A percentile compares a stretch with the other conserved stretches of the same genome.
These are phyloP conservation scores for Lepiota venenata DNA, from an alignment of 768 basidiomycete genomes.

Conservation along the genomic window DNA sequence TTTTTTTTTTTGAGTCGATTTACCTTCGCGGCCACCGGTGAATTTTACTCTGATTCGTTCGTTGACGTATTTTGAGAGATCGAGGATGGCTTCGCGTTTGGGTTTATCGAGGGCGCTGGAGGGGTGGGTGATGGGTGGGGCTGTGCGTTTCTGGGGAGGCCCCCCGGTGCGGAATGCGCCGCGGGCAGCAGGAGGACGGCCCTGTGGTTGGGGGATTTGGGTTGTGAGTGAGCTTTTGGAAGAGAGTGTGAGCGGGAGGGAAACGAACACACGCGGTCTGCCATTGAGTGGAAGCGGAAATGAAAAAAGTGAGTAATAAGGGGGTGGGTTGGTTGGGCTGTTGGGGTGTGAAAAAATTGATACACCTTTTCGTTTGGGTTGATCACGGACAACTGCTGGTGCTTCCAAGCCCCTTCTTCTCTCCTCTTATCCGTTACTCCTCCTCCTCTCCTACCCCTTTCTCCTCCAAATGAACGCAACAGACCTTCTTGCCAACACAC, in stretches of 20 bases:
- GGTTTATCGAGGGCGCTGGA: slow-evolving; percentile 64
- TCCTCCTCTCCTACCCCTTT: slow-evolving; percentile 14
- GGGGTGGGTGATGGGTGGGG: slow-evolving; percentile 24
- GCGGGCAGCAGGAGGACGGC: slow-evolving; percentile 48
- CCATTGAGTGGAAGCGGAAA: slow-evolving; percentile 38
- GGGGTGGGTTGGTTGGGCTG: too few relatives aligned
- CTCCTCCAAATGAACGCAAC: slow-evolving; percentile 74
- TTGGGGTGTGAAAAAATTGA: slow-evolving; percentile 12
- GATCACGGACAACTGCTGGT: too few relatives aligned
- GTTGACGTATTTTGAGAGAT: slow-evolving; percentile 92
- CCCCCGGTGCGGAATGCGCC: slow-evolving; percentile 42
- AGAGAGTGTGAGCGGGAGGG: slow-evolving; percentile 11
- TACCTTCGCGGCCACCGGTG: slow-evolving; percentile 96
- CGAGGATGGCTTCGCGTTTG: slow-evolving; percentile 91
- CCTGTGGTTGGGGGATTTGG: too few relatives aligned
- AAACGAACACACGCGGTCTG: slow-evolving; percentile 48
- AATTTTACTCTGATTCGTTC: slow-evolving; percentile 94
- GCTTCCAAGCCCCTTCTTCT: too few relatives aligned
- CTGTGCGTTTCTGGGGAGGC: not conserved
- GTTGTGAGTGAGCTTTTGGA: slow-evolving; percentile 20
- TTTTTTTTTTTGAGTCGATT: not conserved
- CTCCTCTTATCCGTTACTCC: slow-evolving; percentile 2
- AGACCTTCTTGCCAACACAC: slow-evolving; percentile 87
- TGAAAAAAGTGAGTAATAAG: slow-evolving; percentile 1
- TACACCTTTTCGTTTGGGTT: too few relatives aligned